Evolutionary conservation across 257 asterid species (phyloP).

Genomic region (Linderniella brevidens): DNA sequence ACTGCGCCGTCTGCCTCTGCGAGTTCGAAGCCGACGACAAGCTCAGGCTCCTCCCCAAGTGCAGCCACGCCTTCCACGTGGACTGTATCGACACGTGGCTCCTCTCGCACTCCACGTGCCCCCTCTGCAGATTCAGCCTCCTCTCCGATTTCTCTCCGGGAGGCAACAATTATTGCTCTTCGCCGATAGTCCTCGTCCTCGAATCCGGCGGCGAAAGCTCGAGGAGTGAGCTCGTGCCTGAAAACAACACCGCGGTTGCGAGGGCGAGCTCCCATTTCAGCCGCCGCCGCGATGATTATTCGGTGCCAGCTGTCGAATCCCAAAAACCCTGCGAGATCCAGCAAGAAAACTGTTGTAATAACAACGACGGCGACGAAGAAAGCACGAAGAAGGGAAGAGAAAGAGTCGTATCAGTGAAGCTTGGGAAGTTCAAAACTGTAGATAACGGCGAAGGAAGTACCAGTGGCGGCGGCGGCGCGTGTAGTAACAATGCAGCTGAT

Average conservation of each 20-base stretch:
- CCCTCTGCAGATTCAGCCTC: constrained; percentile 74
- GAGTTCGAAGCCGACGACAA: constrained; percentile 78
- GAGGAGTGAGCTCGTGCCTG: constrained; percentile 30
- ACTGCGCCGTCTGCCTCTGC: constrained; percentile 90
- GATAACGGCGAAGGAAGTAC: constrained; percentile 29
- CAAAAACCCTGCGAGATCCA: constrained; percentile 38
- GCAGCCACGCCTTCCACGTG: constrained; percentile 97
- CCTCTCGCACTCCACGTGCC: constrained; percentile 87
- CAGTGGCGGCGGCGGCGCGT: constrained; percentile 20
- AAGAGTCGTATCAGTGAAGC: constrained; percentile 58
- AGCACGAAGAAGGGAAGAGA: constrained; percentile 14
- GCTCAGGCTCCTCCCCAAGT: constrained; percentile 62
- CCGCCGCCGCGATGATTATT: constrained; percentile 6
- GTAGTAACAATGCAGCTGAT: constrained; percentile 18
- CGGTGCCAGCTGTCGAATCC: too few species aligned
- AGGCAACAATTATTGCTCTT: constrained; percentile 15
- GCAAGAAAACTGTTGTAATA: background rate
- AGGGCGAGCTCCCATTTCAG: constrained; percentile 42
- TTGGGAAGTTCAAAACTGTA: constrained; percentile 65
- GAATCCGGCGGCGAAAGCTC: constrained; percentile 77
- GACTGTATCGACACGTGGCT: constrained; percentile 96
- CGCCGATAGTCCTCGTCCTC: constrained; percentile 67
- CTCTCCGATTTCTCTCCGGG: constrained; percentile 33
- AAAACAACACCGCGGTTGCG: constrained; percentile 11
- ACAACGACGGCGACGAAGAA: constrained; percentile 17